Conservation (phyloP, 306 rosid species). For the Cicer judaicum region DNA sequence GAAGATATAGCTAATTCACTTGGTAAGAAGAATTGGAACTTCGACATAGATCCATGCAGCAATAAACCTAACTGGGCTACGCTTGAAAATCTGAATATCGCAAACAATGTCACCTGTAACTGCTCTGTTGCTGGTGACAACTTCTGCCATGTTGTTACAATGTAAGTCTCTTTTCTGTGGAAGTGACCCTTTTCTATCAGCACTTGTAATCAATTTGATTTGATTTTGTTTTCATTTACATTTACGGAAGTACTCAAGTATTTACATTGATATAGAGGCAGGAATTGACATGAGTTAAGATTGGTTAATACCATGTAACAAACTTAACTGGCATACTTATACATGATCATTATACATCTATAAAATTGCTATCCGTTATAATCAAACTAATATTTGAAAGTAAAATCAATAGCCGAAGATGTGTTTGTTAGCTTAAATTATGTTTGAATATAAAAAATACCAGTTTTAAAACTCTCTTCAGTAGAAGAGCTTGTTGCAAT, state of each 20-base stretch:
- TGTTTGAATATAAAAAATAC: neutral
- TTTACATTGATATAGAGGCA: neutral
- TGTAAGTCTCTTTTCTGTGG: neutral
- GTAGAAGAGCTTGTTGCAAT: neutral
- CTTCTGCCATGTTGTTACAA: constrained; percentile 32
- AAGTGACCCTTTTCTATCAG: neutral
- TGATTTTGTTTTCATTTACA: neutral
- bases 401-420: neutral
- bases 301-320: neutral
- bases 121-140: constrained; percentile 13
- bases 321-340: neutral
- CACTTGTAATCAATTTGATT: neutral
- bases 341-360: neutral
- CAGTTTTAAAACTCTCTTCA: neutral
- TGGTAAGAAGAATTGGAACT: constrained; percentile 58
- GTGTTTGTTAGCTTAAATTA: neutral
- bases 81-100: neutral
- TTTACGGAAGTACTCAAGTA: neutral
- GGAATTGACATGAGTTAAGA: neutral
- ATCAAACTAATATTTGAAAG: too few relatives aligned
- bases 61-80: constrained; percentile 1
- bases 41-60: constrained; percentile 59
- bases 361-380: neutral
- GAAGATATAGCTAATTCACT: constrained; percentile 48
- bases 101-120: constrained; percentile 26